Conservation (phyloP, 208 protist species). For the Acanthamoeba culbertsoni region DNA sequence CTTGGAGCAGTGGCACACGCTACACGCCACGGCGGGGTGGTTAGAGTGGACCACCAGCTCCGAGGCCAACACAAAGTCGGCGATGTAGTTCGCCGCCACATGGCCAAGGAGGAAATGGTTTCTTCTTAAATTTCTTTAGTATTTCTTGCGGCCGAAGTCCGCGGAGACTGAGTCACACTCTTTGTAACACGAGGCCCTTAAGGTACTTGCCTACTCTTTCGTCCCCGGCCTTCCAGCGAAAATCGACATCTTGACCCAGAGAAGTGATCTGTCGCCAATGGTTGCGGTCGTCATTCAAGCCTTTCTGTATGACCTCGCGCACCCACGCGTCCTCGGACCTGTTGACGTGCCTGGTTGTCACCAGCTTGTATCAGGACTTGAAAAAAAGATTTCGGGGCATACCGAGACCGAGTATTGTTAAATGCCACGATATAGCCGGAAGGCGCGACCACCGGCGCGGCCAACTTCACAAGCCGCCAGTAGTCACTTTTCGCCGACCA, state of each 20-base stretch:
- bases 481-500: slow-evolving; percentile 5
- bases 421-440: neutral
- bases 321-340: neutral
- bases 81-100: too few relatives aligned
- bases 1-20: too few relatives aligned
- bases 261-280: neutral
- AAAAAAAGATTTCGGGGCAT: neutral
- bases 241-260: neutral
- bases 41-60: too few relatives aligned
- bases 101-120: too few relatives aligned
- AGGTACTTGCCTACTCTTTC: neutral
- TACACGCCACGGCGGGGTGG: too few relatives aligned
- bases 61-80: too few relatives aligned
- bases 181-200: neutral
- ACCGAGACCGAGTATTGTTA: neutral
- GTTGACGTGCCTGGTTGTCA: neutral
- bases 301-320: neutral
- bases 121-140: too few relatives aligned
- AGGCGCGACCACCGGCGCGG: neutral
- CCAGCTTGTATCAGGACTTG: neutral
- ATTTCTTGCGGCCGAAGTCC: too few relatives aligned
- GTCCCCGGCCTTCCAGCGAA: neutral
- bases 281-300: neutral
- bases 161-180: too few relatives aligned
- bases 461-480: neutral